Evolutionary conservation across 768 basidiomycete species (phyloP), one percentile per base, ranked within the genome.

Genomic region (Mycena chlorophos): DNA sequence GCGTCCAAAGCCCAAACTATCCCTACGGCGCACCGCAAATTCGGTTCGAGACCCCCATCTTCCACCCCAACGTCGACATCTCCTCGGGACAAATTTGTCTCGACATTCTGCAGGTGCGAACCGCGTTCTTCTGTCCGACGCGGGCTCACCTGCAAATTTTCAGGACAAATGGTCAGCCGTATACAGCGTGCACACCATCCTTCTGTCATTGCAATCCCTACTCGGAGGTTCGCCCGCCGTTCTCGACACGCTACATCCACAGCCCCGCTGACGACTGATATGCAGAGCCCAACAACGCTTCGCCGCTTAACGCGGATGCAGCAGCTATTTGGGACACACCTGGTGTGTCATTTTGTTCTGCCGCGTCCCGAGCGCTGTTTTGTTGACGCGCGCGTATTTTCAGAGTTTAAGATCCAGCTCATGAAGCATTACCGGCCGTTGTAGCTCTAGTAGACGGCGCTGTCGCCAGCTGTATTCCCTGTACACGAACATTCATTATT

Each of bases 151-250:
- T 23, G 26, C 47, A 17, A 38, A 55, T 31, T 28, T 38, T n/a
- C 58, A 92, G 89, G 91, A 94, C 71, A 91, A 94, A 66, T 95
- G 93, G 94, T 91, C 90, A 3, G 92, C 94, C 5, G 88, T 94
- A 1, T 93, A 95, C 70, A 91, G 89, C 56, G 93, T 94, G 30
- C 90, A 93, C 61, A 94, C 91, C 0, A 89, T 96, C 38, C 80
- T 96, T 19, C 74, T 95, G 8, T 94, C 93, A 13, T 71, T 96
- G 53, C 94, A 96, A 66, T 91, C 89, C 10, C 74, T 96, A 31
- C 79, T 96, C 45, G 93, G 93, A 63, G 92, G 92, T 92, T 64
- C 34, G 82, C 71, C n/a, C 38, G 14, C n/a, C 14, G 8, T 31
- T 26, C 25, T n/a, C 43, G 31, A 53, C n/a, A 5, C 17, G 28